Percentiles rank a stretch among this genome's conserved stretches.
phyloP scores from a whole-genome alignment of 164 flowering plant species.

The Kingdonia uniflora region DNA sequence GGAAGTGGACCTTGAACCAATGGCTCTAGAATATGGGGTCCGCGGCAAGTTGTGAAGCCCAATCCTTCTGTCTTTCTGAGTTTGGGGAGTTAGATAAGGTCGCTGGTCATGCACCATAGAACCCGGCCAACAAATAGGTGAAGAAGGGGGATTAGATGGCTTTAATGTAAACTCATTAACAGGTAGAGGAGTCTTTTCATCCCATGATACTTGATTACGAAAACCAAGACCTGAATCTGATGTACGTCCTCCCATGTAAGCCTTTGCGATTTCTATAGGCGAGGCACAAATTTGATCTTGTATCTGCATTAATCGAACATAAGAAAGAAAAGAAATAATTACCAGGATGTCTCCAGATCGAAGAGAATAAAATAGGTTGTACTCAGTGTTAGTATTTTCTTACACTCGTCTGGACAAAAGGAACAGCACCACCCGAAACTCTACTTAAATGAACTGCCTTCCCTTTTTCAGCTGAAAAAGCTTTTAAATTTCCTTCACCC shows the following conservation, averaged over 20 bases:
- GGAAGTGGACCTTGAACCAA: slow-evolving; percentile 41
- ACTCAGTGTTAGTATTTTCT: slow-evolving; percentile 10
- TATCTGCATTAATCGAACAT: slow-evolving; percentile 22
- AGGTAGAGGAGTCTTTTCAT: slow-evolving; percentile 19
- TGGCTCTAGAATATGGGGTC: slow-evolving; percentile 73
- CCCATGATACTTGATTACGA: slow-evolving; percentile 20
- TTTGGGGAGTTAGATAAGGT: slow-evolving; percentile 54
- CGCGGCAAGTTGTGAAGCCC: slow-evolving; percentile 56
- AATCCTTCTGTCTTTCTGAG: slow-evolving; percentile 36
- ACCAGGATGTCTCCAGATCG: background rate
- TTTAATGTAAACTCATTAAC: slow-evolving; percentile 27
- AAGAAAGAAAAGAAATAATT: background rate
- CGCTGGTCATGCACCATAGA: slow-evolving; percentile 44
- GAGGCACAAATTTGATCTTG: slow-evolving; percentile 56
- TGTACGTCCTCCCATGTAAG: slow-evolving; percentile 59
- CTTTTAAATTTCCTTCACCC: slow-evolving; percentile 14
- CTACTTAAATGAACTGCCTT: slow-evolving; percentile 12
- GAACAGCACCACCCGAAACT: slow-evolving; percentile 21
- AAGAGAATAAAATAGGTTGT: background rate
- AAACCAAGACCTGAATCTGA: slow-evolving; percentile 28
- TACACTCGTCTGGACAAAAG: slow-evolving; percentile 29
- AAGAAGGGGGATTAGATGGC: slow-evolving; percentile 29
- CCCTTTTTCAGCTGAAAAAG: slow-evolving; percentile 16
- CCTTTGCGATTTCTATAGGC: slow-evolving; percentile 86
- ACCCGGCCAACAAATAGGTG: slow-evolving; percentile 72